Percentiles rank a stretch among this genome's conserved stretches.
These are phyloP conservation scores for Eurotiales sp. DNA, from an alignment of 2,329 filamentous ascomycete genomes.

Conservation along the genomic window DNA sequence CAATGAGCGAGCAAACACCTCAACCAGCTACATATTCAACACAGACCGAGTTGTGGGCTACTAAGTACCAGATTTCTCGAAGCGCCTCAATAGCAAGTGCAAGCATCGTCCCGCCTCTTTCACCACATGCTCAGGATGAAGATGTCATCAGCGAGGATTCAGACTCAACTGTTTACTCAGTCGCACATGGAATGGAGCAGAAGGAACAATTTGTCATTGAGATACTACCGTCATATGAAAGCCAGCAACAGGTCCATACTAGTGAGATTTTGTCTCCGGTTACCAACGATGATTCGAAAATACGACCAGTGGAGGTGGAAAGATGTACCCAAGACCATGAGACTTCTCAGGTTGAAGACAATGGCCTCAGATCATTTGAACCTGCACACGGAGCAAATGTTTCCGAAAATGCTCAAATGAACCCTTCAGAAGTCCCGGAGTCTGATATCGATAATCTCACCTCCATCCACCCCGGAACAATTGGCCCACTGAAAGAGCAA, in stretches of 20 bases:
- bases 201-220: not conserved
- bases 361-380: not conserved
- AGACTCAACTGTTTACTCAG: not conserved
- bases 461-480: not conserved
- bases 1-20: not conserved
- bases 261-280: not conserved
- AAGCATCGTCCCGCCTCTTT: not conserved
- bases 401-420: not conserved
- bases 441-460: not conserved
- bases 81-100: not conserved
- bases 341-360: not conserved
- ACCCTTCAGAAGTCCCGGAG: not conserved
- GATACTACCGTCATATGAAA: not conserved
- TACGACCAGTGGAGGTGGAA: not conserved
- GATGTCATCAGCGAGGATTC: constrained; percentile 2
- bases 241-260: not conserved
- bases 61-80: not conserved
- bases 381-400: not conserved
- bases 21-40: not conserved
- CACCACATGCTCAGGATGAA: not conserved
- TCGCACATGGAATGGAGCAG: not conserved
- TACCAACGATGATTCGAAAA: not conserved
- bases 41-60: constrained; percentile 10
- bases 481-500: not conserved
- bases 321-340: not conserved